Base-by-base conservation (phyloP, 257 asterid species). In the Galeopsis tetrahit region DNA sequence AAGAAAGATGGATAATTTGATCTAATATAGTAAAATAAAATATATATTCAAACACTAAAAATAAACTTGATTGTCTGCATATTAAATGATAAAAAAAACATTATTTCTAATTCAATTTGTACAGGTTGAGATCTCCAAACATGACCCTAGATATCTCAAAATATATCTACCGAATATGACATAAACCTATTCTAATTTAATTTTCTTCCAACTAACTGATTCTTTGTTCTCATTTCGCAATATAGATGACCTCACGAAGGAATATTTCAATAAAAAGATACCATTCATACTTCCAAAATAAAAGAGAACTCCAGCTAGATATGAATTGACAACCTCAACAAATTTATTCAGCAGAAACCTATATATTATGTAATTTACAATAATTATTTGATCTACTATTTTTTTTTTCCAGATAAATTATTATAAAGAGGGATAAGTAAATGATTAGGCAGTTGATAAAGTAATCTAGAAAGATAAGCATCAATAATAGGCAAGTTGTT, bases 381-480 rank as follows among this genome's bases (percentile, higher is more conserved):
- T 43, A 59, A 21, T 28, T 56, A 15, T 56, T 40, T 34, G 48
- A 2, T 46, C 51, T 13, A 10, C 6, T 13, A 7, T 11, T 17
- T 51, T 39, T 9, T 32, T 1, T 21, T 21, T 21, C 7, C 7
- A 5, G 6, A 40, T 17, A 43, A 36, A 51, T 51, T 32, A 62
- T 58, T 13, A 51, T 1, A 42, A 53, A 8, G 17, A n/a, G 2
- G 70, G 15, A 17, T 15, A 49, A 59, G 48, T 31, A 43, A 21
- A 64, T 69, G 36, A 53, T 72, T 58, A 65, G 32, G 52, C 38
- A 68, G 68, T 10, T 69, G 69, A 66, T 65, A 34, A 43, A 52
- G 68, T 56, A 17, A 66, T 33, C 66, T 34, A 60, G 36, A 42
- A 14, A 64, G 80, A 70, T 66, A 68, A 83, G 75, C 46, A 72